Base-by-base conservation (phyloP, 2,329 filamentous ascomycete species). In the Penicillium digitatum region DNA sequence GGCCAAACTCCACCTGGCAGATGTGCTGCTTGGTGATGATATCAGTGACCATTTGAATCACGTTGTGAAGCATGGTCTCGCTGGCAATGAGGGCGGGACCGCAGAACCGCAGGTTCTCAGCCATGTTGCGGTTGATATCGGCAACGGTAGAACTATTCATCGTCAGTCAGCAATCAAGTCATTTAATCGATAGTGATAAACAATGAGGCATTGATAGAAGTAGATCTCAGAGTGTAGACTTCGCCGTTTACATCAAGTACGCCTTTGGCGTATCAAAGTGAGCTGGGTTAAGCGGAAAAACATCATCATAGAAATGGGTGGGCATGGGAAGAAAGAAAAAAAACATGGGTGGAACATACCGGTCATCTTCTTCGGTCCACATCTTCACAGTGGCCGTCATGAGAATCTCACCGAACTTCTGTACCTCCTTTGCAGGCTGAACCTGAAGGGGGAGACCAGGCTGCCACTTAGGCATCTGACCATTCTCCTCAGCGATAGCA, bases 231-330 rank as follows among this genome's bases (percentile, higher is more conserved):
- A 72, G 1, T 75, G 74, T 58, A 71, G 66, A 74, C 81, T 84
- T 82, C 87, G 90, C 80, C 61, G 77, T 95, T 94, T 87, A 87
- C 90, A 90, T 88, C 90, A 95, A 86, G 78, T 85, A 85, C 88
- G 85, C 72, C 78, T 82, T 79, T 82, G 78, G 79, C 83, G 89
- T 87, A 87, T 97, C 88, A 89, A 90, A 96, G 92, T 96, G 93
- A 96, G 92, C 92, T 96, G 92, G 91, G 93, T 93, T 93, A 92
- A 70, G 92, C 90, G 89, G 86, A 76, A 80, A 55, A 55, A 83
- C 81, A 77, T 96, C 91, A 96, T 96, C 91, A 90, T 87, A 69
- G 76, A 71, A 72, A 69, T 40, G 26, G 18, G 16, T 12, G 34
- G 22, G 26, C 9, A 56, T 61, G 55, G 52, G 58, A 54, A 48